Conservation (phyloP, 2,329 filamentous ascomycete genomes). For the Colletotrichum sidae region DNA sequence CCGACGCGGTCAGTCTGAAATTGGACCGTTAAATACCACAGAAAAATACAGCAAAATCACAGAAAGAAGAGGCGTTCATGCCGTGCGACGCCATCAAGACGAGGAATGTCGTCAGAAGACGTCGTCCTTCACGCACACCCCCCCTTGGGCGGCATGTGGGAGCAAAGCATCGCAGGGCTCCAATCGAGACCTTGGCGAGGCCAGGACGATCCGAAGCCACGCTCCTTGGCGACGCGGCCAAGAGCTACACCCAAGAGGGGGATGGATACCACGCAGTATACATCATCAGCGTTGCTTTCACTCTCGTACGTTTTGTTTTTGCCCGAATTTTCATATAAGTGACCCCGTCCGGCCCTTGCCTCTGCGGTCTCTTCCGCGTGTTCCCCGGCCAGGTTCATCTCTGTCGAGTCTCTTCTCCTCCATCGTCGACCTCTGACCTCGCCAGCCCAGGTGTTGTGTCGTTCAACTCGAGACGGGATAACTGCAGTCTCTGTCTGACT, state of each 20-base stretch:
- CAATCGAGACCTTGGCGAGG: conserved; percentile 32
- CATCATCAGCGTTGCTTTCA: conserved; percentile 16
- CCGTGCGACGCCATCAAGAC: conserved; percentile 20
- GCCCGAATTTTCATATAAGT: background rate
- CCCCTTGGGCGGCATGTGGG: conserved; percentile 30
- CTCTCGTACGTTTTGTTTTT: background rate
- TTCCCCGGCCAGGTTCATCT: conserved; percentile 8
- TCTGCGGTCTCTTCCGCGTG: background rate
- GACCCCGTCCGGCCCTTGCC: background rate
- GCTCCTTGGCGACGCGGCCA: conserved; percentile 37
- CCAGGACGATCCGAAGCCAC: conserved; percentile 36
- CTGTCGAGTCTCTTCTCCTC: background rate
- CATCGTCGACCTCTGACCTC: background rate
- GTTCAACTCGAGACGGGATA: background rate
- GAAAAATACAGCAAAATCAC: background rate
- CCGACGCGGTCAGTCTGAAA: too few relatives aligned
- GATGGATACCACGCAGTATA: conserved; percentile 5
- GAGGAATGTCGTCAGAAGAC: conserved; percentile 33
- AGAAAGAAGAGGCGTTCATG: conserved; percentile 2
- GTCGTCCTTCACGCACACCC: conserved; percentile 6
- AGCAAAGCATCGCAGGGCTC: conserved; percentile 27
- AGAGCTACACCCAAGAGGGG: conserved; percentile 30
- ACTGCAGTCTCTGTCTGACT: background rate
- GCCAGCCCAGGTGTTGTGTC: too few relatives aligned
- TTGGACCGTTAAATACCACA: background rate